Evolutionary conservation across 768 basidiomycete genomes (phyloP).

Genomic region (Tylopilus felleus): DNA sequence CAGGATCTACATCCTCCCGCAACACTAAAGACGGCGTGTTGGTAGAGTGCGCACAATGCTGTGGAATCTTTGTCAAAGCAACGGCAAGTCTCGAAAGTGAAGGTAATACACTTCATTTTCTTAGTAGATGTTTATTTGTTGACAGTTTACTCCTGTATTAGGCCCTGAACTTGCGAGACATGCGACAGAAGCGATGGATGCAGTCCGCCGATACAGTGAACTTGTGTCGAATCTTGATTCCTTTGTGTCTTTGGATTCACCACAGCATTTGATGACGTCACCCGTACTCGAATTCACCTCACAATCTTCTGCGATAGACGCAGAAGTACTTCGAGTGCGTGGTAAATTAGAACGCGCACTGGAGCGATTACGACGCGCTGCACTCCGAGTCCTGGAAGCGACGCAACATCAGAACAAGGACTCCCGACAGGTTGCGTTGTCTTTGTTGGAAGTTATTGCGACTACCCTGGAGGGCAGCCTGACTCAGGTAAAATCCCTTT

Average conservation of each 20-base stretch:
- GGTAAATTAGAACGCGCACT: constrained; percentile 59
- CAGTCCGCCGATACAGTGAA: constrained; percentile 19
- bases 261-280: neutral
- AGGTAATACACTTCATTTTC: constrained; percentile 5
- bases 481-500: constrained; percentile 27
- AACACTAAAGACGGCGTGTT: constrained; percentile 15
- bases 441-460: constrained; percentile 38
- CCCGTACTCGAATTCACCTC: neutral
- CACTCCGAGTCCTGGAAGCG: constrained; percentile 45
- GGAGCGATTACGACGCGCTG: constrained; percentile 54
- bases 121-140: neutral
- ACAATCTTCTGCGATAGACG: neutral
- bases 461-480: constrained; percentile 31
- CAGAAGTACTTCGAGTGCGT: constrained; percentile 32
- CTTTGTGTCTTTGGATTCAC: neutral
- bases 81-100: constrained; percentile 33
- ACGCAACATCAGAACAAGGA: constrained; percentile 8
- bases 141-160: neutral
- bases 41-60: constrained; percentile 40
- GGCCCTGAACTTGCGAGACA: constrained; percentile 21
- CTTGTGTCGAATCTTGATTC: constrained; percentile 12
- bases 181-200: constrained; percentile 14
- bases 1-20: neutral
- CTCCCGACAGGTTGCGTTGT: constrained; percentile 11
- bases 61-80: constrained; percentile 43